Base-by-base conservation (phyloP, 108 stramenopile species). In the Aureococcus anophagefferens region DNA sequence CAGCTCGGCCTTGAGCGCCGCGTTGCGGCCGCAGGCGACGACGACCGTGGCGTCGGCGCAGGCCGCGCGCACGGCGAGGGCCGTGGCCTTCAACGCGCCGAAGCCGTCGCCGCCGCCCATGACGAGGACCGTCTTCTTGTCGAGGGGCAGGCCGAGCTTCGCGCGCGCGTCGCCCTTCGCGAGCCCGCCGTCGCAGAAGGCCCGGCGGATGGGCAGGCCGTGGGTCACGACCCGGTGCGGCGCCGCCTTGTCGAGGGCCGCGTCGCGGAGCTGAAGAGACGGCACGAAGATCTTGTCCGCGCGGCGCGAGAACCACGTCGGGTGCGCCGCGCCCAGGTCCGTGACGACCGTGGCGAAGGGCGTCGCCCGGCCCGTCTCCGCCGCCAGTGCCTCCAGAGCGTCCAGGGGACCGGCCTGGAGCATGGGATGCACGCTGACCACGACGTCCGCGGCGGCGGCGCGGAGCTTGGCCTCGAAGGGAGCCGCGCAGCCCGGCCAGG, bases 61-160 rank as follows among this genome's bases (percentile, higher is more conserved):
- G 66, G 64, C 83, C 72, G 4, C 74, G 67, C 69, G 85, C 35
- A 93, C 33, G 66, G 86, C 76, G 66, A 91, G 80, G 0, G 93
- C 93, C 76, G 94, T 93, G 33, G 84, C 79, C 1, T 81, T 78
- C 46, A 95, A 75, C 0, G 83, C 81, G 0, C 94, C 96, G 0
- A 94, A 91, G 11, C 94, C 96, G 77, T 96, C 96, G 32, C 94
- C 96, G 15, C 96, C 96, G 16, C 96, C 94, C 89, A 94, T 93
- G 62, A 97, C 87, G 34, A 95, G 73, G 17, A 94, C 84, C n/a
- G n/a, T n/a, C 7, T 3, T 25, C 40, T 5, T 11, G 13, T 13
- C 13, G 13, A 59, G 79, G 28, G 80, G 76, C 30, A 95, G 74
- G 13, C 85, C 85, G 18, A 95, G 83, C 70, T 78, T 64, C 44